Base-by-base conservation (phyloP, 768 basidiomycete genomes). In the Mycena leptocephala region DNA sequence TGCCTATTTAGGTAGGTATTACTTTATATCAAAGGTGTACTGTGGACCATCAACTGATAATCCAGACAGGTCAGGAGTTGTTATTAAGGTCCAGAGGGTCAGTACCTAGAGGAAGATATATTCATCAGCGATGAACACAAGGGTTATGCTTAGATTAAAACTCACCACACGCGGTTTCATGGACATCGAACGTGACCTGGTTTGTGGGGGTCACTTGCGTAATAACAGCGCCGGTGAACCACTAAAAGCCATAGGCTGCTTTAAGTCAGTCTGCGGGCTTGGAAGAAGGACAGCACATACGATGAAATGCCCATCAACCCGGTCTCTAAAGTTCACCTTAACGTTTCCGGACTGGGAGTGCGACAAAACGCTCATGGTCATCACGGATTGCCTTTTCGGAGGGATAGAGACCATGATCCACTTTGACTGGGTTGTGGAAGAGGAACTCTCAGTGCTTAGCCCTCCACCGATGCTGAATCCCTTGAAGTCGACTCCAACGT, bases 101-200 rank as follows among this genome's bases (percentile, higher is more conserved):
- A 63, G 70, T 72, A 24, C 70, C 70, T 72, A 62, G 26, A 46
- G 35, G 5, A 63, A 28, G 35, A 64, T 24, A 13, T 46, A 39
- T 37, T 24, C n/a, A 62, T n/a, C 33, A 26, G 24, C 24, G 22
- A 53, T 26, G 33, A 39, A 37, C n/a, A 39, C 59, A 62, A 39
- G 59, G 59, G 59, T 39, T 37, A 55, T 30, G 53, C 53, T 16
- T 62, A 13, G 59, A 39, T 24, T 37, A 26, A 24, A 55, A 65
- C 72, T 32, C 24, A 73, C 72, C 72, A 58, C 72, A 73, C 14
- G 72, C 72, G 32, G 63, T 66, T 66, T 73, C 72, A 56, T 73
- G 72, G 7, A 64, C 62, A 56, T 73, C 63, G 53, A 73, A 66
- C 30, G 62, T 43, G 20, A 73, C n/a, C 37, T 65, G 18, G 39